Evolutionary conservation across 441 rosid species (phyloP).

Genomic region (Gossypium schwendimanii): DNA sequence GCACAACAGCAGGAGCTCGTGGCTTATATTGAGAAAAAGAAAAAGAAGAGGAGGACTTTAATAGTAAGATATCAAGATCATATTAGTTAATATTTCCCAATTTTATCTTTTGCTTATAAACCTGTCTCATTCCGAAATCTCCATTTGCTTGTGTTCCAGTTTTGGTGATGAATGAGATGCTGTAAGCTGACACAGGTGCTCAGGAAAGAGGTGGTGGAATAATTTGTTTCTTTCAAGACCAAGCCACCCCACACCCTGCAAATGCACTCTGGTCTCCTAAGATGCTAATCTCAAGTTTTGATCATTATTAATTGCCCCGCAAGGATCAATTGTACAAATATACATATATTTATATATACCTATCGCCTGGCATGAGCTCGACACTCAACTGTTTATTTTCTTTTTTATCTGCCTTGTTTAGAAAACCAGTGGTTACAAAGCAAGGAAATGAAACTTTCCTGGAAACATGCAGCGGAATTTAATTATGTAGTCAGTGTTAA

Average conservation of each 20-base stretch:
- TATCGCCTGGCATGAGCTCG: neutral
- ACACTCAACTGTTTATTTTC: neutral
- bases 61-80: constrained; percentile 35
- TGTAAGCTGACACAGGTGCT: constrained; percentile 13
- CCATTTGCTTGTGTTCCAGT: constrained; percentile 21
- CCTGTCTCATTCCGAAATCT: neutral
- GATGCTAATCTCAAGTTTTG: neutral
- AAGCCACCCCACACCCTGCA: neutral
- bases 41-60: constrained; percentile 53
- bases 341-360: neutral
- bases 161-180: constrained; percentile 33
- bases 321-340: neutral
- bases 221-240: constrained; percentile 1
- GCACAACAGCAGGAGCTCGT: constrained; percentile 56
- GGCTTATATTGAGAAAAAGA: constrained; percentile 37
- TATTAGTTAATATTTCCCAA: neutral
- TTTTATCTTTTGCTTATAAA: neutral
- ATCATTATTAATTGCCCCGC: neutral
- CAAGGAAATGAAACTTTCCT: neutral
- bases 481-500: neutral
- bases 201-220: constrained; percentile 14
- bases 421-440: neutral
- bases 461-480: neutral
- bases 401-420: neutral
- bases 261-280: constrained; percentile 1